These are phyloP conservation scores for Acacia confusa DNA, from an alignment of 306 rosid genomes.

Conservation along the genomic window DNA sequence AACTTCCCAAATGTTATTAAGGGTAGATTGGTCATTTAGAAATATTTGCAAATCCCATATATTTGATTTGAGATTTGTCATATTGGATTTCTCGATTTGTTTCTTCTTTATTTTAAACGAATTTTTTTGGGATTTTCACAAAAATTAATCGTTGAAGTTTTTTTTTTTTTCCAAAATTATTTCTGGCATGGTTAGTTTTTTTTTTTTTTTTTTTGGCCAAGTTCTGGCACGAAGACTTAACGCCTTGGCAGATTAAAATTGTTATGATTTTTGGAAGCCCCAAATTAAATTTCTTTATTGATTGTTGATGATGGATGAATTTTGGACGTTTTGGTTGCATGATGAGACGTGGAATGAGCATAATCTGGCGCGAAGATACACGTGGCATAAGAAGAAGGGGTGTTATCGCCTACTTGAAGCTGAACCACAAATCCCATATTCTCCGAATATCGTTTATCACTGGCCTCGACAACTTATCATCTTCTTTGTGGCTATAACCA, in stretches of 20 bases:
- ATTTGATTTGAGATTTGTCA: no score
- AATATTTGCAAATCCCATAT: no score
- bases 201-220: no score
- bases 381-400: slow-evolving; percentile 33
- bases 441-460: slow-evolving; percentile 28
- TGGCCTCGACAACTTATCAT: background rate
- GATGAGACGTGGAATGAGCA: slow-evolving; percentile 25
- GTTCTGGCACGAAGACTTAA: background rate
- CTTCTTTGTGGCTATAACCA: slow-evolving; percentile 26
- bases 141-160: no score
- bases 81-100: no score
- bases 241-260: background rate
- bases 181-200: no score
- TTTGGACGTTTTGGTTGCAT: background rate
- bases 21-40: no score
- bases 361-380: slow-evolving; percentile 1
- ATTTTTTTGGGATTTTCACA: no score
- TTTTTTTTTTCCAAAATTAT: no score
- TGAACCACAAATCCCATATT: slow-evolving; percentile 35
- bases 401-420: background rate
- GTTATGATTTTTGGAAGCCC: background rate
- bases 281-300: background rate
- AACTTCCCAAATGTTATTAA: no score
- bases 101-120: no score
- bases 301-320: background rate